Percentiles rank a stretch among this genome's conserved stretches.
Conservation (phyloP, 2,329 filamentous ascomycete species). For the Elsinoe necatrix region DNA sequence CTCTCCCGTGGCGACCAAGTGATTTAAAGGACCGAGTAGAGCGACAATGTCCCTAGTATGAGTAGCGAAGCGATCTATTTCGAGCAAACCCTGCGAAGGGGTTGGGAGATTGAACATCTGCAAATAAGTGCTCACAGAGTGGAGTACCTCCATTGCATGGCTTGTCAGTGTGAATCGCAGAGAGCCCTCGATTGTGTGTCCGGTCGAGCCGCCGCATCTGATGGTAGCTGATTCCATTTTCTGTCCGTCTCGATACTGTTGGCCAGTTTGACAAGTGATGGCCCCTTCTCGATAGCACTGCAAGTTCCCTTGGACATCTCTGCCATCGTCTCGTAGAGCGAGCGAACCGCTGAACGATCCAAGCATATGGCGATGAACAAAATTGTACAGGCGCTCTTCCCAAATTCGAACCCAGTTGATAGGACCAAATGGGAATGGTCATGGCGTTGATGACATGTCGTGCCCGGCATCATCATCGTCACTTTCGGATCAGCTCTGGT, state of each 20-base stretch:
- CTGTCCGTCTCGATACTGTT: constrained; percentile 15
- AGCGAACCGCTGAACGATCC: constrained; percentile 17
- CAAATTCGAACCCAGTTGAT: constrained; percentile 4
- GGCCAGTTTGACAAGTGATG: constrained; percentile 16
- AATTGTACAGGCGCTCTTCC: constrained; percentile 13
- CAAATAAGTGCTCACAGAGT: constrained; percentile 11
- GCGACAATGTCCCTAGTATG: constrained; percentile 21
- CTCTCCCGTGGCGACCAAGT: constrained; percentile 1
- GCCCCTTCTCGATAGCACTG: constrained; percentile 13
- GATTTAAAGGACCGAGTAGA: constrained; percentile 18
- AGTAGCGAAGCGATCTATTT: constrained; percentile 17
- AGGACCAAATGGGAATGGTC: constrained; percentile 10
- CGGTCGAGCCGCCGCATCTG: constrained; percentile 7
- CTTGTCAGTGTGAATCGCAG: constrained; percentile 16
- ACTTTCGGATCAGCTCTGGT: too few relatives aligned
- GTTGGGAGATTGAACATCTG: constrained; percentile 20
- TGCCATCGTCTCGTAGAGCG: background rate
- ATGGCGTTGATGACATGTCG: background rate
- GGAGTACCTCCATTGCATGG: constrained; percentile 13
- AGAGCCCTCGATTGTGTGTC: constrained; percentile 16
- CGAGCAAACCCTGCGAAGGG: constrained; percentile 18
- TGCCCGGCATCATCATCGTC: too few relatives aligned
- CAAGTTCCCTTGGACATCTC: background rate
- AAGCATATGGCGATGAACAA: constrained; percentile 16
- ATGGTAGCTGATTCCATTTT: constrained; percentile 16